These are phyloP conservation scores for Tubosaeta sp. DNA, from an alignment of 768 basidiomycete species.

Conservation along the genomic window DNA sequence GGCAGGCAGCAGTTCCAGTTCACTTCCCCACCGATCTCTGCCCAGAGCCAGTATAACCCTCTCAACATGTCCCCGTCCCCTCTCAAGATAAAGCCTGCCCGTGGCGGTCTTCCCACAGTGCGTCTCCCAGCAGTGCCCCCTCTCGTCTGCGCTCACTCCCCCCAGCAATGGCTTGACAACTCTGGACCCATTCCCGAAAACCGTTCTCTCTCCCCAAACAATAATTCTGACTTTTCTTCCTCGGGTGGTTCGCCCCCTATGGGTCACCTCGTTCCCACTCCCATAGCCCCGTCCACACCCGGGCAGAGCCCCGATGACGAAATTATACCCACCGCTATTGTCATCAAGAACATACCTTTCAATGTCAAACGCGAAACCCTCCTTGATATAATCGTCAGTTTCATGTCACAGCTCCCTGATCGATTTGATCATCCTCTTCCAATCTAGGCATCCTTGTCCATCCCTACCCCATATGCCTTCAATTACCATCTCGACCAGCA, in stretches of 20 bases:
- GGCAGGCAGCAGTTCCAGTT: constrained; percentile 66
- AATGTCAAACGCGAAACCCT: constrained; percentile 96
- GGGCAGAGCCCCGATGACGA: constrained; percentile 70
- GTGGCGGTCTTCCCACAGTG: constrained; percentile 72
- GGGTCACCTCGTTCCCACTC: constrained; percentile 38
- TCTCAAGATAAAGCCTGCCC: constrained; percentile 65
- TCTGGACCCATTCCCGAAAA: constrained; percentile 47
- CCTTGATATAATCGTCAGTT: constrained; percentile 89
- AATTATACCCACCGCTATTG: constrained; percentile 97
- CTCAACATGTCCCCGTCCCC: constrained; percentile 65
- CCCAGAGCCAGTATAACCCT: constrained; percentile 44
- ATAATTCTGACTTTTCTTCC: constrained; percentile 87
- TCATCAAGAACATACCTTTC: constrained; percentile 99
- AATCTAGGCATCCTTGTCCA: constrained; percentile 76
- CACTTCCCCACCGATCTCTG: constrained; percentile 57
- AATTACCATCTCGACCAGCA: constrained; percentile 98
- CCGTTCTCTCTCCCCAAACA: constrained; percentile 80
- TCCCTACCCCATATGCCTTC: constrained; percentile 98
- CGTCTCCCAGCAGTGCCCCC: constrained; percentile 30
- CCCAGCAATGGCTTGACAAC: constrained; percentile 85
- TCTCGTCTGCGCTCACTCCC: constrained; percentile 19
- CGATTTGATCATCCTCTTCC: constrained; percentile 9
- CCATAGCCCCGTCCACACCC: constrained; percentile 48
- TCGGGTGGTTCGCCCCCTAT: constrained; percentile 77
- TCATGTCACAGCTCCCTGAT: constrained; percentile 4